Evolutionary conservation across 345 rosid species (phyloP).

Genomic region (Hibiscus tridactylites): DNA sequence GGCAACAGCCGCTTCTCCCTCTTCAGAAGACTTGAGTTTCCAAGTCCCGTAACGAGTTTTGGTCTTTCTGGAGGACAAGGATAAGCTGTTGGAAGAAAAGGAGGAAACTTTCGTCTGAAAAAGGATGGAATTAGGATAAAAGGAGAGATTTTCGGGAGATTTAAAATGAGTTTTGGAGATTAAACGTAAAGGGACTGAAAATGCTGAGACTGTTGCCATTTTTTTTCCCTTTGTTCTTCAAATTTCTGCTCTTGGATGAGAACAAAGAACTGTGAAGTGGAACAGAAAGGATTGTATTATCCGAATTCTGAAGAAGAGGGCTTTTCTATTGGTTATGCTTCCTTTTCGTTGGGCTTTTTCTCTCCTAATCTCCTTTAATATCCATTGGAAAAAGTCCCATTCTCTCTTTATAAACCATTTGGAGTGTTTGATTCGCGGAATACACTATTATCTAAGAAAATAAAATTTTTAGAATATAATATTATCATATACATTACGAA

Average conservation of each 20-base stretch:
- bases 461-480: too few relatives aligned
- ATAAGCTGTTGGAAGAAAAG: conserved; percentile 19
- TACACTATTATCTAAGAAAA: too few relatives aligned
- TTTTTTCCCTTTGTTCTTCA: background rate
- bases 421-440: too few relatives aligned
- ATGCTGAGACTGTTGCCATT: conserved; percentile 45
- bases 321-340: too few relatives aligned
- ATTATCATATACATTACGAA: too few relatives aligned
- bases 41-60: conserved; percentile 12
- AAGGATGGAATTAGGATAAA: conserved; percentile 17
- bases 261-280: background rate
- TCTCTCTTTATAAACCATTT: background rate
- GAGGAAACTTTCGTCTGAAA: conserved; percentile 18
- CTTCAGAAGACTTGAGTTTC: conserved; percentile 45
- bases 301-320: background rate
- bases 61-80: background rate
- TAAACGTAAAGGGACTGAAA: conserved; percentile 24
- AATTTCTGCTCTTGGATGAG: background rate
- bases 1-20: conserved; percentile 36
- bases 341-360: background rate
- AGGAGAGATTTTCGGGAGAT: conserved; percentile 12
- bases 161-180: conserved; percentile 8
- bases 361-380: too few relatives aligned
- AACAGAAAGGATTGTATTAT: background rate
- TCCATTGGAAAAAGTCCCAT: too few relatives aligned